Percentiles rank a stretch among this genome's conserved stretches.
Evolutionary conservation across 208 protist genomes (phyloP).

Genomic region (Sergeia podlipaevii): DNA sequence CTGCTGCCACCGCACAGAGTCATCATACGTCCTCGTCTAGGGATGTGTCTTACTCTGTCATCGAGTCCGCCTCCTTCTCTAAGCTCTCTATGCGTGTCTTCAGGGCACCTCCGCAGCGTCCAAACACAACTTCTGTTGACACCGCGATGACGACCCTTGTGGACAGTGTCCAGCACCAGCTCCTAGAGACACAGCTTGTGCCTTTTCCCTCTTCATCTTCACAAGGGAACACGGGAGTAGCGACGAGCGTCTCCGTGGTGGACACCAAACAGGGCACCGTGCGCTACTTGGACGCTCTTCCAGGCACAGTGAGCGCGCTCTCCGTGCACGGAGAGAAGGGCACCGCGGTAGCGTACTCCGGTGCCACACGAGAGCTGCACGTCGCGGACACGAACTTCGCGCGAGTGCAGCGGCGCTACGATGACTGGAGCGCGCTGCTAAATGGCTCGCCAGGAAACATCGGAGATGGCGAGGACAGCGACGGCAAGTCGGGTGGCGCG

Average conservation of each 20-base stretch:
- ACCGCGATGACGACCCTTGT: too few relatives aligned
- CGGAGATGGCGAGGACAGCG: constrained; percentile 20
- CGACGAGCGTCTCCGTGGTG: constrained; percentile 8
- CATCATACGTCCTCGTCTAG: background rate
- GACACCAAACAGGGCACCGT: constrained; percentile 19
- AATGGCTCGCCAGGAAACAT: constrained; percentile 34
- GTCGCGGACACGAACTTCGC: constrained; percentile 48
- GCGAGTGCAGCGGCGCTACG: constrained; percentile 59
- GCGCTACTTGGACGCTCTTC: constrained; percentile 15
- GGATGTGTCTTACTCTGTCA: background rate
- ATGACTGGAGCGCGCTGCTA: constrained; percentile 48
- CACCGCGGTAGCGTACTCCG: constrained; percentile 25
- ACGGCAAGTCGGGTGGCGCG: constrained; percentile 16
- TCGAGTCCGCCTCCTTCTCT: constrained; percentile 4
- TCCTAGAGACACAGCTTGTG: too few relatives aligned
- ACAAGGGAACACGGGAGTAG: background rate
- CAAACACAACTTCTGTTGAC: too few relatives aligned
- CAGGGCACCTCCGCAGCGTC: background rate
- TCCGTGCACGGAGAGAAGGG: constrained; percentile 15
- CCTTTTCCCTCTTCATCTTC: too few relatives aligned
- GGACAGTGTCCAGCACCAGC: too few relatives aligned
- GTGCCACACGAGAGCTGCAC: constrained; percentile 20
- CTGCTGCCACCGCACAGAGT: background rate
- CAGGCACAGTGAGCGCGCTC: background rate
- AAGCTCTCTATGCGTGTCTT: background rate